Conservation (phyloP, 345 rosid species). For the Cardamine resedifolia region DNA sequence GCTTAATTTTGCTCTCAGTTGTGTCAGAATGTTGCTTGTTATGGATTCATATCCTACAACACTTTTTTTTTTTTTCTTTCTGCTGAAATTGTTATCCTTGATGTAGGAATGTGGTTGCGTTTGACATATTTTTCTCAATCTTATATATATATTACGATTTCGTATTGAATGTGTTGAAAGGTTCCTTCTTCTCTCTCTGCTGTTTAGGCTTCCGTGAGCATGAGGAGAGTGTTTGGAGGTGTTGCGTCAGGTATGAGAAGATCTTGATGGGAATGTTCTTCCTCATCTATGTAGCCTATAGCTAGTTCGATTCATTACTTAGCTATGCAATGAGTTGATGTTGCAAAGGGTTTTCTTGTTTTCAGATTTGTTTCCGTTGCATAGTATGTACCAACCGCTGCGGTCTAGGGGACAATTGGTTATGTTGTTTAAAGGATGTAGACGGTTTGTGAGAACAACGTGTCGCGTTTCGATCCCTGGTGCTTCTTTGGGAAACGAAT, state of each 20-base stretch:
- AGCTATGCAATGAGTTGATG: not conserved
- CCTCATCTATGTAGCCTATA: not conserved
- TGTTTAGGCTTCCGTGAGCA: constrained; percentile 34
- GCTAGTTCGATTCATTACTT: not conserved
- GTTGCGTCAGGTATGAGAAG: constrained; percentile 34
- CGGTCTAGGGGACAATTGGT: constrained; percentile 29
- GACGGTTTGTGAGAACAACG: constrained; percentile 50
- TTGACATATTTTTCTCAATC: not conserved
- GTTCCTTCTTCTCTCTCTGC: not conserved
- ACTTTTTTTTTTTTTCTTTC: not conserved
- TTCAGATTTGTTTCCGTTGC: constrained; percentile 36
- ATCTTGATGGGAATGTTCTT: not conserved
- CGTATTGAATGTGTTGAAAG: not conserved
- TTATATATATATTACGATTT: not conserved
- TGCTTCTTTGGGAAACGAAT: constrained; percentile 32
- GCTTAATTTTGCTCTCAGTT: not conserved
- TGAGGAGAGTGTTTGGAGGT: constrained; percentile 34
- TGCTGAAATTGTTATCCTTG: not conserved
- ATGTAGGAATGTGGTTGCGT: not conserved
- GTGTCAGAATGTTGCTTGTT: not conserved
- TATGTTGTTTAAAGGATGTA: constrained; percentile 32
- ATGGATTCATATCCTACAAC: not conserved
- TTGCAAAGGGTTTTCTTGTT: not conserved
- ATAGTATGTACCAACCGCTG: constrained; percentile 20
- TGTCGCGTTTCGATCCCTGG: constrained; percentile 61